Evolutionary conservation across 2,329 filamentous ascomycete genomes (phyloP), one percentile per base, ranked within the genome.

Genomic region (Penicillium sumatraense): DNA sequence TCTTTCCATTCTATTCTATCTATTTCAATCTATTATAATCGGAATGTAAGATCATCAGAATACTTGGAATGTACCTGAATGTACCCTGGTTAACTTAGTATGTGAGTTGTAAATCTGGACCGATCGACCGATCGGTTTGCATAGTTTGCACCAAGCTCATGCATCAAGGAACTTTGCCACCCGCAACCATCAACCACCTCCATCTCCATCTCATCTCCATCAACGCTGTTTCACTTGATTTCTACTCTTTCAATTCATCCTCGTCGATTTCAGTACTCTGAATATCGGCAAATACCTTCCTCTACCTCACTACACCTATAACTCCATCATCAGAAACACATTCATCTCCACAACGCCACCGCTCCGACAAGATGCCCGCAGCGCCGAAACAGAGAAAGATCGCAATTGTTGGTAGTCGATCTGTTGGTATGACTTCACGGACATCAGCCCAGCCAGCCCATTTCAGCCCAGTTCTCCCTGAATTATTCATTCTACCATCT

Each of bases 321-420:
- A 1, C 36, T 9, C 16, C 36, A 20, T 3, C 18, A 2, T 36
- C 27, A 13, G 5, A 35, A 11, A n/a, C n/a, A n/a, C n/a, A n/a
- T n/a, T n/a, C n/a, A n/a, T n/a, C n/a, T n/a, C n/a, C n/a, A n/a
- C n/a, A n/a, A n/a, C n/a, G n/a, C n/a, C n/a, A n/a, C n/a, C n/a
- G n/a, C n/a, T 20, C 4, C 16, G 31, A 2, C 56, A 76, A 69
- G 63, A 90, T 90, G 87, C 82, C 87, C 64, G 78, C 88, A 45
- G 85, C 87, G 57, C 85, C 88, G 56, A 96, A 96, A 78, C 92
- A 96, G 78, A 85, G 93, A 70, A 97, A 97, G 83, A 89, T 97
- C 74, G 93, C 93, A 77, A 93, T 97, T 78, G 91, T 97, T 61
- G 93, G 93, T 79, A 96, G 91, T 79, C 88, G 93, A 70, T 95